Evolutionary conservation across 2,329 filamentous ascomycete species (phyloP), one percentile per base, ranked within the genome.

Genomic region (Colletotrichum liaoningense): DNA sequence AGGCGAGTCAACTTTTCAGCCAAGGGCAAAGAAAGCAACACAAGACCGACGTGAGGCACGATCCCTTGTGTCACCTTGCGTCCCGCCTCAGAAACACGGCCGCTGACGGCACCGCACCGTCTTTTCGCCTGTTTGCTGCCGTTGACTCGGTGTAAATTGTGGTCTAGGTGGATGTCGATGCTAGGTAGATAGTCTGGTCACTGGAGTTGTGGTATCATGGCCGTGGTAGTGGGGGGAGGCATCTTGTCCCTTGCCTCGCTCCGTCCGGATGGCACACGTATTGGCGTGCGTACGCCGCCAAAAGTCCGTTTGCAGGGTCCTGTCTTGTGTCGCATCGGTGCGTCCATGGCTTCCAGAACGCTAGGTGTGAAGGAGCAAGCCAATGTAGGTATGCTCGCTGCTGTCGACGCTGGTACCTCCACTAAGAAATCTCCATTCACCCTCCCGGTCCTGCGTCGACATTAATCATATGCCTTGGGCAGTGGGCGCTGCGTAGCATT

Each of bases 21-120:
- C 64, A 33, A 59, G 24, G 46, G 69, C 56, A 52, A 55, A 62
- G 38, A 12, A 19, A 63, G 64, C 59, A 52, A 30, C 52, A 63
- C 60, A 55, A 58, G 30, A 30, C 38, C 59, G 52, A 26, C 54
- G 49, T 49, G 26, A 73, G 33, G 71, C 56, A 62, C 62, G 56
- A 62, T 57, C 56, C 56, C 60, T 55, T 28, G 67, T 71, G 59
- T 56, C 49, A 66, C 56, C 26, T 49, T 46, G 26, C 38, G 57
- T 38, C 33, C 24, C 55, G 30, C 59, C 60, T 46, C 46, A 60
- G 70, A 72, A 72, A 67, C 62, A 67, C 57, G 57, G 62, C 57
- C 62, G 68, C 68, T 67, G 67, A 67, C 63, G 62, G 68, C 67
- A 63, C 56, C 49, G 56, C 42, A 46, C 30, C 62, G 35, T 67